Percentiles rank a stretch among this genome's conserved stretches.
These are phyloP conservation scores for Trypanosoma theileri DNA, from an alignment of 208 protist genomes.

Conservation along the genomic window DNA sequence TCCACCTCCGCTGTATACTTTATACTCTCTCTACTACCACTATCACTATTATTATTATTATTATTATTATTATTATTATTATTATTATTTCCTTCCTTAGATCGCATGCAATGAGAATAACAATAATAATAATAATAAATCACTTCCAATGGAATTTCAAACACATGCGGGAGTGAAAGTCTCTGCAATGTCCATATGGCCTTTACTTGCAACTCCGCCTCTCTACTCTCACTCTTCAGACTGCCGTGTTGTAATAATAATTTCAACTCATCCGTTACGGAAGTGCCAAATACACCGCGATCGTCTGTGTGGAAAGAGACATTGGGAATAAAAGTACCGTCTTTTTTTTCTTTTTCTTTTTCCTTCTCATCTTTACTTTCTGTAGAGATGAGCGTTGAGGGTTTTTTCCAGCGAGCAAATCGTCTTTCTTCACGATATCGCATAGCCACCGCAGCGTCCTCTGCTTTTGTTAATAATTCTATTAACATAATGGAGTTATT, in stretches of 20 bases:
- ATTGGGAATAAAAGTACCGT: conserved; percentile 33
- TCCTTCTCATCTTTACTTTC: not conserved
- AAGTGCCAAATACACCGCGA: conserved; percentile 79
- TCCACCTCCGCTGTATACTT: not conserved
- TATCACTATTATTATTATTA: not conserved
- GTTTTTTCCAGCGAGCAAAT: conserved; percentile 1
- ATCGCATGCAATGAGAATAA: conserved; percentile 16
- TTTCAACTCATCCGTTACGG: conserved; percentile 54
- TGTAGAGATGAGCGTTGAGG: not conserved
- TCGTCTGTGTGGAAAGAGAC: conserved; percentile 85
- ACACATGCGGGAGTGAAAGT: conserved; percentile 50
- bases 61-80: not conserved
- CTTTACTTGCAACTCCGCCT: conserved; percentile 1
- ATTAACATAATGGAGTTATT: not conserved
- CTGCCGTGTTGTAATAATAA: conserved; percentile 47
- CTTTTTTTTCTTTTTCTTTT: not conserved
- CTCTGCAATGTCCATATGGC: conserved; percentile 50
- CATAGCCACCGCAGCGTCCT: conserved; percentile 8
- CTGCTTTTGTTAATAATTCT: conserved; percentile 1
- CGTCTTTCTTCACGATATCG: conserved; percentile 15
- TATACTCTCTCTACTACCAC: not conserved
- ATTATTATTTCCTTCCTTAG: not conserved
- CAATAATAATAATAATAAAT: conserved; percentile 23
- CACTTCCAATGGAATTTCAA: conserved; percentile 60
- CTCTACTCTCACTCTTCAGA: not conserved